A percentile compares a stretch with the other conserved stretches of the same genome.
Conservation (phyloP, 2,329 filamentous ascomycete species). For the Thermomyces lanuginosus region DNA sequence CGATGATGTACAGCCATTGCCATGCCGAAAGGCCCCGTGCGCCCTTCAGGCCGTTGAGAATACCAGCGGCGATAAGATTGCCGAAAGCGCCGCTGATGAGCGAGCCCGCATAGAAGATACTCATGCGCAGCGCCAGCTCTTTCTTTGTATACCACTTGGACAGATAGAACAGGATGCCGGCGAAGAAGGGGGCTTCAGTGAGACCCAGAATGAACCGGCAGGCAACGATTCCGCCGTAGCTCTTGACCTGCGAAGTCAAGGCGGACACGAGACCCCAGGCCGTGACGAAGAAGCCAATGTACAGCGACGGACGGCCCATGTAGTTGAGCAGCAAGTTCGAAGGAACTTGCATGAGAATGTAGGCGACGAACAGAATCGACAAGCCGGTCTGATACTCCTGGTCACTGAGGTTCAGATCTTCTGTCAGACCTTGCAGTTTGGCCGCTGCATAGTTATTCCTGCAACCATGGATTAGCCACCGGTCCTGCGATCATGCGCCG, state of each 20-base stretch:
- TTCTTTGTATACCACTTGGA: slow-evolving; percentile 39
- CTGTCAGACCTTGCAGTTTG: slow-evolving; percentile 26
- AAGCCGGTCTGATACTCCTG: slow-evolving; percentile 27
- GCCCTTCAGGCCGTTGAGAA: slow-evolving; percentile 26
- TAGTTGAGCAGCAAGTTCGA: slow-evolving; percentile 31
- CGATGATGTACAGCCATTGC: slow-evolving; percentile 27
- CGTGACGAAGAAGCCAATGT: slow-evolving; percentile 29
- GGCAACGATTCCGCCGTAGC: slow-evolving; percentile 27
- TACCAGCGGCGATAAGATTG: slow-evolving; percentile 38
- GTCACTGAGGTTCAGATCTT: slow-evolving; percentile 20
- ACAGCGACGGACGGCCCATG: slow-evolving; percentile 27
- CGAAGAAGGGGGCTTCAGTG: slow-evolving; percentile 33
- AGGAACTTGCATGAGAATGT: slow-evolving; percentile 32
- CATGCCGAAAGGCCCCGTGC: slow-evolving; percentile 21
- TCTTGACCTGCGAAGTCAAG: slow-evolving; percentile 28
- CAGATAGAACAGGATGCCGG: slow-evolving; percentile 34
- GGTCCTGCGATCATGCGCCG: no score
- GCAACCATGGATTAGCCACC: no score
- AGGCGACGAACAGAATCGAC: slow-evolving; percentile 29
- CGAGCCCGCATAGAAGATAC: slow-evolving; percentile 37
- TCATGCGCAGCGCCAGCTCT: slow-evolving; percentile 35
- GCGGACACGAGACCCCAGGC: slow-evolving; percentile 33
- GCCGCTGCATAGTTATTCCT: slow-evolving; percentile 33
- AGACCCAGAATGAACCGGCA: slow-evolving; percentile 32
- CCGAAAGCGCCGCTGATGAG: slow-evolving; percentile 37